A percentile compares a stretch with the other conserved stretches of the same genome.
phyloP scores from a whole-genome alignment of 177 flowering plant genomes.

The Vitis hybrid region DNA sequence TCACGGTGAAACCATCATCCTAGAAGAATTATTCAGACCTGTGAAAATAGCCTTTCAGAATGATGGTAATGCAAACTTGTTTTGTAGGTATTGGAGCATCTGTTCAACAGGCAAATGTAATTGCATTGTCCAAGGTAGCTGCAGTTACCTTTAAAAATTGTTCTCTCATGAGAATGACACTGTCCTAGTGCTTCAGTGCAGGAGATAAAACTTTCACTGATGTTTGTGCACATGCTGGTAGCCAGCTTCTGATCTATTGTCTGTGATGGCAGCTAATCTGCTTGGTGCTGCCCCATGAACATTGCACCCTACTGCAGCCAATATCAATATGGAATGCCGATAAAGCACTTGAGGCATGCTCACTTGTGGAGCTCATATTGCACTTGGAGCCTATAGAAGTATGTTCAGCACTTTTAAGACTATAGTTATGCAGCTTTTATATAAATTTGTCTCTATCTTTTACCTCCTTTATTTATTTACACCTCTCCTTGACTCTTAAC shows the following conservation, averaged over 20 bases:
- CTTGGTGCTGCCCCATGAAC: slow-evolving; percentile 64
- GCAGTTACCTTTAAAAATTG: neutral
- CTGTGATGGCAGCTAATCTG: slow-evolving; percentile 76
- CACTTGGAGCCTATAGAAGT: slow-evolving; percentile 90
- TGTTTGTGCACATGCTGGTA: neutral
- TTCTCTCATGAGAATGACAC: neutral
- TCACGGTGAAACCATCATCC: neutral
- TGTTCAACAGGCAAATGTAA: slow-evolving; percentile 61
- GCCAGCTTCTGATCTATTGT: slow-evolving; percentile 15
- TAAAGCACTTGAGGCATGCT: slow-evolving; percentile 45
- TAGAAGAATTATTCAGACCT: neutral
- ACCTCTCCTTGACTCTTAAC: neutral
- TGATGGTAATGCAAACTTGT: neutral
- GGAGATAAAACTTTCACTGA: too few species aligned
- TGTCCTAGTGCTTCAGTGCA: neutral
- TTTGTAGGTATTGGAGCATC: slow-evolving; percentile 51
- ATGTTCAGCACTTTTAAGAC: slow-evolving; percentile 19
- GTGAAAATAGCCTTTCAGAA: too few species aligned
- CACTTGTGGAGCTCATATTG: slow-evolving; percentile 75
- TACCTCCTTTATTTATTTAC: neutral
- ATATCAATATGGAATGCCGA: slow-evolving; percentile 88
- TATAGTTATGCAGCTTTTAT: neutral
- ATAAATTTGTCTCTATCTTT: neutral
- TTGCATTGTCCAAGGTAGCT: slow-evolving; percentile 76
- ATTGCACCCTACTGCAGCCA: slow-evolving; percentile 54